Base-by-base conservation (phyloP, 2,329 filamentous ascomycete species). In the Fusarium sp. region DNA sequence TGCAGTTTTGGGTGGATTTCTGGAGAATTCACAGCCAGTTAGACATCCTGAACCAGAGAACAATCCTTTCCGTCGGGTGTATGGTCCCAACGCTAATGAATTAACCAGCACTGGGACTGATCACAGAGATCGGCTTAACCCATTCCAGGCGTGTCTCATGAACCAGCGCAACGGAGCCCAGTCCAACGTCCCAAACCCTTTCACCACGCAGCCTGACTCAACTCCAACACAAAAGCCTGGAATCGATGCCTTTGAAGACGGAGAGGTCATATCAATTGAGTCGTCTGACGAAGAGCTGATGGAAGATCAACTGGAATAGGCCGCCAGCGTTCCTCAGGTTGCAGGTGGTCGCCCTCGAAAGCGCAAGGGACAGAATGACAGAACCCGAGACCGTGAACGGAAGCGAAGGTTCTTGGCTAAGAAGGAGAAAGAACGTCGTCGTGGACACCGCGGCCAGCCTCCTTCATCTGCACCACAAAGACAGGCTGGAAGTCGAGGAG, bases 301-400 rank as follows among this genome's bases (percentile, higher is more conserved):
- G 3, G 11, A 7, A 15, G 18, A n/a, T 1, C 39, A n/a, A 8
- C n/a, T 0, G 0, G 9, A 7, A 13, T 3, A 38, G 0, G 17
- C 2, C 6, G 3, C 13, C 13, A 5, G 9, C 1, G 6, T 27
- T 20, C 9, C 33, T 17, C 0, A 38, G 18, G 7, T 7, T 8
- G 4, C 4, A 27, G 22, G 2, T 27, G 13, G 33, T 5, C 33
- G 5, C 11, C 33, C 9, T 27, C 2, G 2, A 20, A 52, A 25
- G 25, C 17, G 25, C 12, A 46, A 27, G 25, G 22, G 17, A 7
- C 20, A n/a, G 10, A 29, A 10, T 6, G 14, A n/a, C 9, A 4
- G 7, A 12, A 4, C 14, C 20, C n/a, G 17, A 15, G 7, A n/a
- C 13, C n/a, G 5, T 11, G 7, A 13, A 5, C 7, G 11, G 14